Conservation (phyloP, 1,284 basidiomycete genomes). For the Psilocybe mexicana region DNA sequence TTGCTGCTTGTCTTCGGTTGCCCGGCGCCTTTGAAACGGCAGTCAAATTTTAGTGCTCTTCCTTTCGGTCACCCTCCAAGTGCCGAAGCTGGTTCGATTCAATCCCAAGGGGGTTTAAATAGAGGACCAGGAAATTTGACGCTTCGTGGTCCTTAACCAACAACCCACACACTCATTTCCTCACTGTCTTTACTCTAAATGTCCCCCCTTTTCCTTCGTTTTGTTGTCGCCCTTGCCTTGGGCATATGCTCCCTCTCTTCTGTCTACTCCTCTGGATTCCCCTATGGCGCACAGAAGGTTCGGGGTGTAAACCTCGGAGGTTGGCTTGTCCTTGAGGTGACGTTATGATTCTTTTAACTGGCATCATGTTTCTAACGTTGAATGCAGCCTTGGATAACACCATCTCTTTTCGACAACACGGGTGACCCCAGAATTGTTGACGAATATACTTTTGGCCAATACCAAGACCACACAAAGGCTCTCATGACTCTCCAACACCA, state of each 20-base stretch:
- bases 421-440: conserved; percentile 70
- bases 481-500: conserved; percentile 54
- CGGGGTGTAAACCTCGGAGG: conserved; percentile 77
- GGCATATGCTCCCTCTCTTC: conserved; percentile 20
- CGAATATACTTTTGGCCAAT: conserved; percentile 83
- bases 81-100: no score
- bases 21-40: no score
- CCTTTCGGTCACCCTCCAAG: no score
- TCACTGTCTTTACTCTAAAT: conserved; percentile 9
- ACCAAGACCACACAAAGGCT: conserved; percentile 54
- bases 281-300: conserved; percentile 58
- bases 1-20: no score
- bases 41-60: no score
- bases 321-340: conserved; percentile 78
- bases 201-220: conserved; percentile 10
- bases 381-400: conserved; percentile 78
- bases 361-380: background rate
- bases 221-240: conserved; percentile 14
- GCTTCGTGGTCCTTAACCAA: background rate
- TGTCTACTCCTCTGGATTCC: conserved; percentile 37
- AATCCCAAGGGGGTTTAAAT: no score
- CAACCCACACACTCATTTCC: background rate
- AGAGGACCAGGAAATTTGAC: background rate
- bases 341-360: background rate
- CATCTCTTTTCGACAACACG: conserved; percentile 82